Evolutionary conservation across 1,284 basidiomycete species (phyloP), one percentile per base, ranked within the genome.

Genomic region (Ganoderma boninense): DNA sequence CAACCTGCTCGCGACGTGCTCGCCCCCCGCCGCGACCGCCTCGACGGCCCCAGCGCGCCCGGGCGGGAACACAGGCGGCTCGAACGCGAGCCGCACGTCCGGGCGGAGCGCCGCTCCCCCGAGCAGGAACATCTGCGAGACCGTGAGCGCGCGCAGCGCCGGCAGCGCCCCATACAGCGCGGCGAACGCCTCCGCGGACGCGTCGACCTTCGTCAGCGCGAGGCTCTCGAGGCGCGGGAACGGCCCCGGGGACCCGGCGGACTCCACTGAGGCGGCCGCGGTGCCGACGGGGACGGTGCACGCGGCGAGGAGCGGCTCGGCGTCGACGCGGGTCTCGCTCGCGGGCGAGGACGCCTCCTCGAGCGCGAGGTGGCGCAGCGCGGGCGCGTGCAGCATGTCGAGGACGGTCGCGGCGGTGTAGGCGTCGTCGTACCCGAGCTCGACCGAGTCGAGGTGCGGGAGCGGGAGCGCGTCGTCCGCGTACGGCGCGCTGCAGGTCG

Each of bases 371-470:
- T 60, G 56, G 40, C 61, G 66, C n/a, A 74, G 42, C 38, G 65
- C 26, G 57, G 71, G 70, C 38, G 68, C 64, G 38, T 69, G 59
- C n/a, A 77, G 10, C 68, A 64, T 54, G 62, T 62, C 62, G 43
- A 77, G 68, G 32, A 75, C 14, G 3, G 66, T 56, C n/a, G 67
- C 60, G 5, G 66, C 67, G 5, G 65, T 54, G 43, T 67, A 43
- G 60, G 69, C 32, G 57, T 75, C 74, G 66, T 75, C 73, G 70
- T 73, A 77, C 4, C 72, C 76, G 2, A 77, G 42, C 29, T 67
- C 70, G 40, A 77, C 40, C 56, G 61, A 65, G 23, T 65, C 68
- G 35, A 77, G 71, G 38, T 23, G 32, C 1, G 72, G 74, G 18
- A 77, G 65, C 4, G 65, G n/a, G 29, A 77, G 20, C n/a, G 75